Evolutionary conservation across 768 basidiomycete genomes (phyloP), one percentile per base, ranked within the genome.

Genomic region (Tulasnella sp.): DNA sequence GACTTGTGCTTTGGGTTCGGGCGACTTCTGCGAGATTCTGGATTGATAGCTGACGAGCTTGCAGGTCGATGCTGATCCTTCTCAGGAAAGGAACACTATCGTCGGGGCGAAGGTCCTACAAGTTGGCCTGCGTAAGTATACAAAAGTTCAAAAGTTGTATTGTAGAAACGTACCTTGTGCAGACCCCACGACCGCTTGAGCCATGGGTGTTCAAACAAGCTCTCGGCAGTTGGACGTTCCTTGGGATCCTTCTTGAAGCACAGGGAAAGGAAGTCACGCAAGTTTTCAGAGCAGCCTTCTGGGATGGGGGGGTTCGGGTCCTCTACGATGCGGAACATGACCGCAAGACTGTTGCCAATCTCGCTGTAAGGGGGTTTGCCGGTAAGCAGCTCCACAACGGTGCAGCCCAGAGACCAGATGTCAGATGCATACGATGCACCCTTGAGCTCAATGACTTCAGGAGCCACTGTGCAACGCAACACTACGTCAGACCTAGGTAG

Each of bases 321-420:
- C 80, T 97, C 96, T 36, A 99, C 97, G 81, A 99, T 98, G 36
- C 91, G 91, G 85, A 95, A 99, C 93, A 99, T 96, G 72, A 98
- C 97, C 11, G 94, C 90, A 93, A 97, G 94, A 82, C 89, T 90
- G 81, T 97, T 97, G 31, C 88, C 84, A 77, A 97, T 90, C 42
- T 98, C 94, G 29, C 91, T 89, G 81, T 97, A 99, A 0, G 97
- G 97, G 3, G 97, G 97, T 38, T 89, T 86, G 1, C 97, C 97
- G 7, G 95, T 97, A 79, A 98, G 85, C 34, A 99, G 87, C 83
- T 99, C 97, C 79, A 97, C 90, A 79, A 98, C 90, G 3, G 97
- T 98, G 81, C 96, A 97, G 0, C 90, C 97, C 78, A 99, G 83
- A 0, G 95, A 97, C 96, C 96, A 97, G 39, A 97, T 96, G 81